Conservation (phyloP, 2,329 filamentous ascomycete genomes). For the Rhynchosporium graminicola region DNA sequence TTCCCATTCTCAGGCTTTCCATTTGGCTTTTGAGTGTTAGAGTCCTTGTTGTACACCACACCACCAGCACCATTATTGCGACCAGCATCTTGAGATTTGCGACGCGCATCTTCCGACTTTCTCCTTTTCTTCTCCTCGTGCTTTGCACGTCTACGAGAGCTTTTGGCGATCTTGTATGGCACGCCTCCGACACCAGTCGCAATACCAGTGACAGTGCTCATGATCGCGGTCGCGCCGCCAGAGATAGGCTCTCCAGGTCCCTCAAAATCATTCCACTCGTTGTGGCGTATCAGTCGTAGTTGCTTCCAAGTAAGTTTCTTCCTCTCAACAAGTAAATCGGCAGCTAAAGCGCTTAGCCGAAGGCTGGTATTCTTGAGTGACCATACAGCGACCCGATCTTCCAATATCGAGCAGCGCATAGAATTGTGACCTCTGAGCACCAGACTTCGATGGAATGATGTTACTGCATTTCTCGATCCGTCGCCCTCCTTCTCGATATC, state of each 20-base stretch:
- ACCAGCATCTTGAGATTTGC: constrained; percentile 6
- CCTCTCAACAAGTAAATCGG: constrained; percentile 62
- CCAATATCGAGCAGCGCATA: constrained; percentile 67
- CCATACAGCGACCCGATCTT: constrained; percentile 67
- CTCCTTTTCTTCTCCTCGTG: constrained; percentile 48
- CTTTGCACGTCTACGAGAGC: constrained; percentile 54
- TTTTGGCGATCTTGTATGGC: constrained; percentile 61
- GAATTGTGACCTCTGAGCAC: constrained; percentile 51
- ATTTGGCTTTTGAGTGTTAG: neutral
- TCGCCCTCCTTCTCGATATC: constrained; percentile 64
- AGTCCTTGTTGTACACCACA: neutral
- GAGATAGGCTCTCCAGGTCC: constrained; percentile 74
- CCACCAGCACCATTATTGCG: constrained; percentile 17
- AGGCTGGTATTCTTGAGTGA: constrained; percentile 60
- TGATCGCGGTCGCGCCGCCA: constrained; percentile 61
- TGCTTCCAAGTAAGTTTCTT: constrained; percentile 65
- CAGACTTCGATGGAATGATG: constrained; percentile 64
- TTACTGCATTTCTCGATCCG: constrained; percentile 69
- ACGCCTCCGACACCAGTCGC: constrained; percentile 65
- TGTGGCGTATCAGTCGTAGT: constrained; percentile 63
- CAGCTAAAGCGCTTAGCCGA: constrained; percentile 63
- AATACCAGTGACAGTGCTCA: constrained; percentile 58
- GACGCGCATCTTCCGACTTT: constrained; percentile 28
- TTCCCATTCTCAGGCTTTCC: constrained; percentile 11
- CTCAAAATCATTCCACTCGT: constrained; percentile 77